Conservation (phyloP, 257 asterid species). For the Gentiana straminea region DNA sequence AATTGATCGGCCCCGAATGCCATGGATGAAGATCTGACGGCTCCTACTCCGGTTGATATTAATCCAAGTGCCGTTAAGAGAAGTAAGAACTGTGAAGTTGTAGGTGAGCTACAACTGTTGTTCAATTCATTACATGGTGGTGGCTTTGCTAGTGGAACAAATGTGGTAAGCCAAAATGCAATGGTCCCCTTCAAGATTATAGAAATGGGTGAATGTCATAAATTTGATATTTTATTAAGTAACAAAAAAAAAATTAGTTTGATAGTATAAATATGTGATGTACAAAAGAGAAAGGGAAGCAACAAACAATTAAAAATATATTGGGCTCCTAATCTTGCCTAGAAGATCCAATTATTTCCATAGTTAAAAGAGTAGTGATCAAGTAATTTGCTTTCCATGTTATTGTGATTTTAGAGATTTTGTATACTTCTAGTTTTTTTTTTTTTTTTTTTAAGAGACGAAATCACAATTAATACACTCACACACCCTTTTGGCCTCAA, state of each 20-base stretch:
- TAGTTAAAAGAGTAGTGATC: too few species aligned
- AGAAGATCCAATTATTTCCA: too few species aligned
- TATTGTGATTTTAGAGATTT: too few species aligned
- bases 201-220: background rate
- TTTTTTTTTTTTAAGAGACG: too few species aligned
- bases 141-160: constrained; percentile 52
- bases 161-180: constrained; percentile 50
- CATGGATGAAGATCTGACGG: constrained; percentile 41
- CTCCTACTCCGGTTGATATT: constrained; percentile 70
- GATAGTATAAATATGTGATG: background rate
- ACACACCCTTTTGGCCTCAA: too few species aligned
- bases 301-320: too few species aligned
- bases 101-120: constrained; percentile 27
- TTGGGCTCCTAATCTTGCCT: too few species aligned
- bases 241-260: background rate
- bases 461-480: too few species aligned
- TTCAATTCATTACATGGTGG: constrained; percentile 31
- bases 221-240: background rate
- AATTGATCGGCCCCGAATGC: constrained; percentile 75
- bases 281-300: too few species aligned
- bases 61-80: constrained; percentile 39
- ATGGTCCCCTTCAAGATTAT: constrained; percentile 39
- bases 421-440: too few species aligned
- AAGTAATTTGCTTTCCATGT: too few species aligned
- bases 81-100: constrained; percentile 28